Base-by-base conservation (phyloP, 2,329 filamentous ascomycete genomes). In the Botrytis fragariae region DNA sequence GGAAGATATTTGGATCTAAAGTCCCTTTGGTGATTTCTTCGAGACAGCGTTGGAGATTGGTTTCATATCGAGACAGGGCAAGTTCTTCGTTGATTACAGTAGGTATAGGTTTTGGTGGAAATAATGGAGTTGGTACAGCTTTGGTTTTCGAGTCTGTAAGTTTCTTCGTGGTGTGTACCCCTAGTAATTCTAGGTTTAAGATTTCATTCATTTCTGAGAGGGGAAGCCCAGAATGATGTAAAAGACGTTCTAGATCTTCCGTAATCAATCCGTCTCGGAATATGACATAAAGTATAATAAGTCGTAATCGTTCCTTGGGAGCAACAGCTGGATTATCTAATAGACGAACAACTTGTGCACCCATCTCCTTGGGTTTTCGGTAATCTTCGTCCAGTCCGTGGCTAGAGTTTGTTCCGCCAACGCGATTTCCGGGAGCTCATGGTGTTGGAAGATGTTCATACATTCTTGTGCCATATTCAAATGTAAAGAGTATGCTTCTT, bases 381-480 rank as follows among this genome's bases (percentile, higher is more conserved):
- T 92, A 92, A 80, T 98, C 95, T 83, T 98, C 95, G 78, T 98
- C 96, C 8, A 98, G 84, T 0, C 96, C 0, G 96, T 98, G 16
- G 95, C 93, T 76, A 99, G 86, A 42, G 90, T 93, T 86, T 98
- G 96, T 83, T 99, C 96, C 9, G 95, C 88, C 0, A 92, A 92
- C 20, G 94, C 94, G 73, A 98, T 86, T 79, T 99, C 96, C 10
- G 92, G 88, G 10, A 99, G 86, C 80, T 97, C 97, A 81, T 91
- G 89, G 70, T 90, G 85, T 81, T 97, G 91, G 79, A 99, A 99
- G 54, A 93, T 89, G 78, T 94, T 94, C 95, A 98, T 98, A 81
- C 94, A 97, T 81, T 97, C 94, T 81, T 98, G 93, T 2, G 96
- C 96, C 95, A 99, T 98, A 77, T 91, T 95, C 60, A 99, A 86